Evolutionary conservation across 257 asterid species (phyloP).

Genomic region (Nicotiana obtusifolia): DNA sequence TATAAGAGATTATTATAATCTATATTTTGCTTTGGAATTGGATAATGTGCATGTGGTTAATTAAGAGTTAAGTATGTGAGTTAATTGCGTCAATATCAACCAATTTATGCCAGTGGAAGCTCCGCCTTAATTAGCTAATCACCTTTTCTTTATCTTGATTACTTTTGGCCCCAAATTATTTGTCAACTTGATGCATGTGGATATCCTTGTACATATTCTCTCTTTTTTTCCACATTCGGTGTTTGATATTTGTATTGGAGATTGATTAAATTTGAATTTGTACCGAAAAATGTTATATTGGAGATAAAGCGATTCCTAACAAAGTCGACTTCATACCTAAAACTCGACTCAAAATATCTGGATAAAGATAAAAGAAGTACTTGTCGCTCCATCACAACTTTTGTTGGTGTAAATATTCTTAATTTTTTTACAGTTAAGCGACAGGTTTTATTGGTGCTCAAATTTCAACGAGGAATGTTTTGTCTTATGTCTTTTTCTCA

Average conservation of each 20-base stretch:
- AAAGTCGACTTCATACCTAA: accelerated
- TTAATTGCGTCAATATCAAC: background rate
- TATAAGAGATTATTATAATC: background rate
- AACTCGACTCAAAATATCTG: too few relatives aligned
- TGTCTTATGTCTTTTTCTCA: background rate
- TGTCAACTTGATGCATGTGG: conserved; percentile 1
- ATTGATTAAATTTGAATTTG: too few relatives aligned
- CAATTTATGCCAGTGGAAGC: background rate
- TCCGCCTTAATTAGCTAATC: background rate
- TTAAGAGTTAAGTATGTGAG: background rate
- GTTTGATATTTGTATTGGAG: too few relatives aligned
- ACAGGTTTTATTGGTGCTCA: background rate
- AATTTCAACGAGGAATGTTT: conserved; percentile 3
- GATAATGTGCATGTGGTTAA: background rate
- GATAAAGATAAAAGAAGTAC: too few relatives aligned
- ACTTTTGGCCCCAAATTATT: background rate
- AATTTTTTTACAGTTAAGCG: background rate
- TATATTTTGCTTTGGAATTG: background rate
- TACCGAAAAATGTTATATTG: too few relatives aligned
- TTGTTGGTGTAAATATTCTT: too few relatives aligned
- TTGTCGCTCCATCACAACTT: too few relatives aligned
- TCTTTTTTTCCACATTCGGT: accelerated
- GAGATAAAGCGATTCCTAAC: too few relatives aligned
- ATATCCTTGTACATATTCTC: background rate
- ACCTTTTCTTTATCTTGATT: background rate